These are phyloP conservation scores for Pseudopediastrum boryanum DNA, from an alignment of 139 green algal genomes.

Conservation along the genomic window DNA sequence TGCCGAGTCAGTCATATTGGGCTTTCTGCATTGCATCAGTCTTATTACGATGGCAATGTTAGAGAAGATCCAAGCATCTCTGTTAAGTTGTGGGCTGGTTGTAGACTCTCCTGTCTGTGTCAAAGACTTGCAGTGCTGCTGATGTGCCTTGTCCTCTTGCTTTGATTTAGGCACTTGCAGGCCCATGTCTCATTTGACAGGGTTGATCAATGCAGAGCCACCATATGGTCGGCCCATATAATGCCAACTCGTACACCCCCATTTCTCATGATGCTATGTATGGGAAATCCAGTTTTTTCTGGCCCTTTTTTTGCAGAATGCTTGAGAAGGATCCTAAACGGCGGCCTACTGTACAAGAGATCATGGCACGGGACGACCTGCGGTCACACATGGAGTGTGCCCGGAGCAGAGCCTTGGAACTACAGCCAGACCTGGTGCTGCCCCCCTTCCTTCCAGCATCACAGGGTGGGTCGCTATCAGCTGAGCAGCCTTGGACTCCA, in stretches of 20 bases:
- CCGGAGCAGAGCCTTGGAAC: constrained; percentile 15
- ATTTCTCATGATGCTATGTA: too few species aligned
- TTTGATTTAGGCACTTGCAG: neutral
- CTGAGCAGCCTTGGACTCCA: neutral
- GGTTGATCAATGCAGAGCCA: neutral
- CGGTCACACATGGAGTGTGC: constrained; percentile 34
- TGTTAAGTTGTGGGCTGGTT: too few species aligned
- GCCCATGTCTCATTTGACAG: neutral
- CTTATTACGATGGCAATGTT: too few species aligned
- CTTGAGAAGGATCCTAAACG: constrained; percentile 51
- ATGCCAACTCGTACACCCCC: too few species aligned
- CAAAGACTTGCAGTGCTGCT: too few species aligned
- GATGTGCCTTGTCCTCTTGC: neutral
- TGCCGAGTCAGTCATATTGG: too few species aligned
- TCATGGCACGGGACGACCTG: constrained; percentile 41
- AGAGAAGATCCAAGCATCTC: too few species aligned
- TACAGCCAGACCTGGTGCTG: constrained; percentile 34
- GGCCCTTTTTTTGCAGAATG: constrained; percentile 43
- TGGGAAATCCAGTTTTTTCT: neutral
- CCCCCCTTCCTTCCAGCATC: constrained; percentile 6
- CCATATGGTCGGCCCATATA: too few species aligned
- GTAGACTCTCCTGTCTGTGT: too few species aligned
- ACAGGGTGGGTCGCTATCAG: neutral
- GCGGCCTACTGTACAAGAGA: constrained; percentile 44
- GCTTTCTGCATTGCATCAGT: too few species aligned